phyloP scores from a whole-genome alignment of 139 green algal genomes.

The Raphidocelis subcapitata region DNA sequence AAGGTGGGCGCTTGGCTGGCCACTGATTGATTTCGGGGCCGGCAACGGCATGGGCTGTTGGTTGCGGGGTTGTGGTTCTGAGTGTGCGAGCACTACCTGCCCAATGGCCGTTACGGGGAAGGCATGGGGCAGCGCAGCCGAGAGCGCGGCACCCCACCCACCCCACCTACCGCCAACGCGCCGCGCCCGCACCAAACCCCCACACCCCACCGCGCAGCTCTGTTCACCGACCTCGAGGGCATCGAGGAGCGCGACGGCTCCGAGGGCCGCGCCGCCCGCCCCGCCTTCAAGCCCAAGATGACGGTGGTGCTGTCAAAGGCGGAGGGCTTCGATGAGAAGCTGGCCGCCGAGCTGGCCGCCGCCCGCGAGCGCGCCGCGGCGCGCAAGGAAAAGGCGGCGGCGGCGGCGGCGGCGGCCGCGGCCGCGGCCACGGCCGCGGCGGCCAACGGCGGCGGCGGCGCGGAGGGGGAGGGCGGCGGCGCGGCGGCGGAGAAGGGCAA shows the following conservation, averaged over 20 bases:
- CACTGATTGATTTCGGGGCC: neutral
- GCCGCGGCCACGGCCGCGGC: no score
- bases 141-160: neutral
- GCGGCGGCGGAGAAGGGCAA: no score
- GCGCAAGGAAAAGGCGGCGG: neutral
- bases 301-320: conserved; percentile 75
- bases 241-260: conserved; percentile 31
- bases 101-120: neutral
- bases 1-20: conserved; percentile 33
- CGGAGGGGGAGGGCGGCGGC: no score
- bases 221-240: conserved; percentile 36
- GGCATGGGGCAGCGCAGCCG: neutral
- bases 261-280: conserved; percentile 13
- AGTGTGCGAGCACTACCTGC: neutral
- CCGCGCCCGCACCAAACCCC: neutral
- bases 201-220: neutral
- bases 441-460: no score
- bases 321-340: conserved; percentile 46
- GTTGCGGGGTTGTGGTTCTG: neutral
- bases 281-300: conserved; percentile 77
- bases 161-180: neutral
- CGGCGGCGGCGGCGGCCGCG: neutral
- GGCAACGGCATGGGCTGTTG: neutral
- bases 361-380: conserved; percentile 9
- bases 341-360: conserved; percentile 8